A percentile compares a stretch with the other conserved stretches of the same genome.
phyloP scores from a whole-genome alignment of 176 grass and related monocot genomes.

The barley (Hordeum vulgare) region DNA sequence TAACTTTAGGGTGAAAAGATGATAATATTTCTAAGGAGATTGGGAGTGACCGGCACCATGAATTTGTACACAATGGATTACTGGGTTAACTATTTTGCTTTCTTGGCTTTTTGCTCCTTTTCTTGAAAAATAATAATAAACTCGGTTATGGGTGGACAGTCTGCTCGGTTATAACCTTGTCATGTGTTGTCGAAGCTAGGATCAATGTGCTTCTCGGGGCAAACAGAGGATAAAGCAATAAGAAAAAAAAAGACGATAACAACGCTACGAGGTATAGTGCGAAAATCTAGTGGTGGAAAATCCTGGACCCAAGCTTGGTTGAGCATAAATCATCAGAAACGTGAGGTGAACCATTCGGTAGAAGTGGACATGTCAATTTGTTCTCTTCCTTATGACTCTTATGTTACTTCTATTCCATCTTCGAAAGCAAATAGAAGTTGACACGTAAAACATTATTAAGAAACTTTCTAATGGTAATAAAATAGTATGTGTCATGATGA shows the following conservation, averaged over 20 bases:
- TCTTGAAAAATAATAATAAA: neutral
- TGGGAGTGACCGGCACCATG: neutral
- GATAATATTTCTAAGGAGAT: neutral
- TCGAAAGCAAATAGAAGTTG: neutral
- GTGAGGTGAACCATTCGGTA: neutral
- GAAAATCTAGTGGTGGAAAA: neutral
- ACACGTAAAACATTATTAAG: neutral
- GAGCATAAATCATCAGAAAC: neutral
- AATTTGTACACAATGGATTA: neutral
- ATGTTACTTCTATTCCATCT: neutral
- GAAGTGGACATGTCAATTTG: neutral
- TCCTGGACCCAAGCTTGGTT: neutral
- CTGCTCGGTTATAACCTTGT: neutral
- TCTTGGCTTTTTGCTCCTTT: neutral
- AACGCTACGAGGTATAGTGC: neutral
- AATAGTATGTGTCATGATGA: neutral
- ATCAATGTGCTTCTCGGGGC: neutral
- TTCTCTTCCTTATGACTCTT: neutral
- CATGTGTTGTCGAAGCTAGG: accelerated
- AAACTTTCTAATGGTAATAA: neutral
- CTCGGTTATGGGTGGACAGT: neutral
- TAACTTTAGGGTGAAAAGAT: neutral
- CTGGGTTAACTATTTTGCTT: neutral
- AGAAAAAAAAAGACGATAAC: neutral
- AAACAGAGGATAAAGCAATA: neutral